A percentile compares a stretch with the other conserved stretches of the same genome.
These are phyloP conservation scores for Hypoxylon sp. DNA, from an alignment of 2,329 filamentous ascomycete species.

Conservation along the genomic window DNA sequence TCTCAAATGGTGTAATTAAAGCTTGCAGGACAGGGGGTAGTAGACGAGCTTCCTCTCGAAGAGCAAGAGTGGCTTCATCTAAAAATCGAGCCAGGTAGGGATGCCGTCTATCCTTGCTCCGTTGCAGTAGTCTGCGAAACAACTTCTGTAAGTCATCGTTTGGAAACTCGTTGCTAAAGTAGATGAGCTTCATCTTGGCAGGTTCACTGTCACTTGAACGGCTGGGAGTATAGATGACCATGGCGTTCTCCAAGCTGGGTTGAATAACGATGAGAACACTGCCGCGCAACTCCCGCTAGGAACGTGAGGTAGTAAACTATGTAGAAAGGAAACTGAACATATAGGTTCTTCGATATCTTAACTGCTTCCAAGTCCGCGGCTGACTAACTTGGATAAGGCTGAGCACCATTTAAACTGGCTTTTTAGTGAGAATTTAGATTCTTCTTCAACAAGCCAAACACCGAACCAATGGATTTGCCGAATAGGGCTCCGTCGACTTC, in stretches of 20 bases:
- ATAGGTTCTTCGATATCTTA: not conserved
- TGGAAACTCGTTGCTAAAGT: slow-evolving; percentile 65
- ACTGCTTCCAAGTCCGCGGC: not conserved
- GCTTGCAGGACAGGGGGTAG: slow-evolving; percentile 51
- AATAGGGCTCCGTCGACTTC: not conserved
- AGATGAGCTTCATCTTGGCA: slow-evolving; percentile 41
- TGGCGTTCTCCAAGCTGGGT: not conserved
- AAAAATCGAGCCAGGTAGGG: slow-evolving; percentile 59
- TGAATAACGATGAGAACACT: not conserved
- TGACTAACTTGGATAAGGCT: not conserved
- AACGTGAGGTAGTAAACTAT: not conserved
- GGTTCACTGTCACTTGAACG: not conserved
- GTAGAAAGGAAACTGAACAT: not conserved
- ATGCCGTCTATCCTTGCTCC: slow-evolving; percentile 58
- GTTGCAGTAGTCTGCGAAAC: slow-evolving; percentile 57
- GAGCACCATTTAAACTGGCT: not conserved
- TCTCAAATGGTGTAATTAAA: slow-evolving; percentile 57
- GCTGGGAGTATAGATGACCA: not conserved
- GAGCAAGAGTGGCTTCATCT: slow-evolving; percentile 56
- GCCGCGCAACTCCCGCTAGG: not conserved
- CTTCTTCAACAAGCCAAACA: not conserved
- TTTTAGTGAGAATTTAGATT: not conserved
- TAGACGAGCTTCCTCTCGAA: slow-evolving; percentile 58
- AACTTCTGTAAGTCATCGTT: slow-evolving; percentile 60
- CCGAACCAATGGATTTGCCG: not conserved